Evolutionary conservation across 495 filamentous ascomycete genomes (phyloP).

Genomic region (Penicillium longicatenatum): DNA sequence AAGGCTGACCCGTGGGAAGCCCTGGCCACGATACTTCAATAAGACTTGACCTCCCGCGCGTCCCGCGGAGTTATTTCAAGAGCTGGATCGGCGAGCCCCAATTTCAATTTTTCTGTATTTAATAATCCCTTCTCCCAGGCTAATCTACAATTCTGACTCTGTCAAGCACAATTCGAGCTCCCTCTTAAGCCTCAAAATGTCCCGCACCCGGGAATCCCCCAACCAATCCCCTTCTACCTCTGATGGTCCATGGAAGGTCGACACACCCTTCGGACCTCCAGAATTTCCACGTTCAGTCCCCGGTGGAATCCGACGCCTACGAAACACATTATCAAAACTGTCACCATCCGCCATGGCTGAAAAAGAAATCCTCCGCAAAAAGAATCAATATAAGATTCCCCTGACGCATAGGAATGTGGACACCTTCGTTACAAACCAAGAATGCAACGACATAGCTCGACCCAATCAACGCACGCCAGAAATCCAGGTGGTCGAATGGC

Average conservation of each 20-base stretch:
- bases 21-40: background rate
- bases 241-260: slow-evolving; percentile 37
- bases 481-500: slow-evolving; percentile 68
- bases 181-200: slow-evolving; percentile 24
- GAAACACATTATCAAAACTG: slow-evolving; percentile 40
- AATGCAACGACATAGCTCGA: slow-evolving; percentile 59
- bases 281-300: slow-evolving; percentile 31
- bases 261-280: slow-evolving; percentile 45
- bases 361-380: slow-evolving; percentile 41
- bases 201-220: slow-evolving; percentile 25
- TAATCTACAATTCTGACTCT: background rate
- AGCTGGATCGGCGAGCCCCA: slow-evolving; percentile 8
- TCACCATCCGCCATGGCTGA: slow-evolving; percentile 42
- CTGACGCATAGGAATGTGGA: slow-evolving; percentile 49
- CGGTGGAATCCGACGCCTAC: slow-evolving; percentile 40
- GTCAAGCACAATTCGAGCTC: background rate
- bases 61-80: slow-evolving; percentile 19
- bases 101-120: slow-evolving; percentile 9
- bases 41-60: slow-evolving; percentile 5
- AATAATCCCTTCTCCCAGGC: slow-evolving; percentile 1
- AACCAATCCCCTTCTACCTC: slow-evolving; percentile 30
- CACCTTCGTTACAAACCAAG: slow-evolving; percentile 44
- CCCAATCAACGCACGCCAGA: slow-evolving; percentile 55
- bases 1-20: slow-evolving; percentile 5
- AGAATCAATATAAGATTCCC: slow-evolving; percentile 44